Base-by-base conservation (phyloP, 495 filamentous ascomycete species). In the Hypoxylon fuscum region DNA sequence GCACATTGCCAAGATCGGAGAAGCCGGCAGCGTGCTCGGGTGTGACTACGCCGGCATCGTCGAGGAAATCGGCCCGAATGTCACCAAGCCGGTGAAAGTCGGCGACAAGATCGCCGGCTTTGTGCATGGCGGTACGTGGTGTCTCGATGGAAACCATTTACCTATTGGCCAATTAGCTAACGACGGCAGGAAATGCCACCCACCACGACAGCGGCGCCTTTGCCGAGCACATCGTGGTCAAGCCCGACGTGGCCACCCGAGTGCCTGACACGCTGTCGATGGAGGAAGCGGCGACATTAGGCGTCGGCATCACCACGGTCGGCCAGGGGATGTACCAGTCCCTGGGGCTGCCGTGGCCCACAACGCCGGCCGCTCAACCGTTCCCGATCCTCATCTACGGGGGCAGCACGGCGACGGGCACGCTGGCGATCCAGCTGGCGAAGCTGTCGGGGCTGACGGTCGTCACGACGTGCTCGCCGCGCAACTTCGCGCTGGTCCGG, bases 301-400 rank as follows among this genome's bases (percentile, higher is more conserved):
- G 80, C 5, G 76, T 82, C 10, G 76, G 79, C 18, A 69, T 81
- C 22, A 69, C 72, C 14, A 83, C 80, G 2, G 72, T 79, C 8
- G 73, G 66, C 48, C 80, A 83, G 68, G 73, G 80, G 15, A 60
- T 84, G 1, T 79, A 78, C 63, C 70, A 78, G 29, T 57, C 66
- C 21, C 70, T 82, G 2, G 21, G 59, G 20, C 65, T 81, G 3
- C 65, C 69, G 1, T 68, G 73, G 17, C 80, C 78, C 27, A 72
- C 55, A 23, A 25, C 62, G 15, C 73, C 79, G 1, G 17, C 62
- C 7, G 27, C 63, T 7, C 59, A 57, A 2, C 53, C 71, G 1
- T 48, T 47, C 40, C 60, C 68, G 0, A 69, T 84, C 27, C 64
- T 85, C 15, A 76, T 85, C 58, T 81, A 82, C 71, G 82, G 81